Conservation (phyloP, 768 basidiomycete species). For the Fistulinella prunicolor region DNA sequence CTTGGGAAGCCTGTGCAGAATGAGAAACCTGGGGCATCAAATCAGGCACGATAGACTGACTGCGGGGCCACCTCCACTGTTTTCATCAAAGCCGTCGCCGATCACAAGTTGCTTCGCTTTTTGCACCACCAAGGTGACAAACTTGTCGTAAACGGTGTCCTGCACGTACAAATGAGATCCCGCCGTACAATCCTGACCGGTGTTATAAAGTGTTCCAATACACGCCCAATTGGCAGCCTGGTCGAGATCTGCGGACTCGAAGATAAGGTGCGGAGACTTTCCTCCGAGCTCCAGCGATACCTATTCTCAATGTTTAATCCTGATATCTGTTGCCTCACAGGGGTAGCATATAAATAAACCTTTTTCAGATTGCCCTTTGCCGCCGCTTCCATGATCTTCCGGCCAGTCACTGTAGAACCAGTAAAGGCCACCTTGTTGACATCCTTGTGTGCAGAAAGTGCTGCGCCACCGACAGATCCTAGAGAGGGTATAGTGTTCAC, state of each 20-base stretch:
- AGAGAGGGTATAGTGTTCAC: conserved; percentile 85
- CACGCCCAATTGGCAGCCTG: conserved; percentile 83
- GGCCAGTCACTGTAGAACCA: conserved; percentile 85
- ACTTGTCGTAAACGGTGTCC: conserved; percentile 82
- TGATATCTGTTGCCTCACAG: conserved; percentile 21
- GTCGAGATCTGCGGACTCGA: conserved; percentile 88
- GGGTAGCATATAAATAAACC: conserved; percentile 39
- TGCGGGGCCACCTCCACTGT: conserved; percentile 77
- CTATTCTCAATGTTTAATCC: conserved; percentile 33
- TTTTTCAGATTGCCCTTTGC: conserved; percentile 95
- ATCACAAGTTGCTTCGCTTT: conserved; percentile 70
- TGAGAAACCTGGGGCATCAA: conserved; percentile 6
- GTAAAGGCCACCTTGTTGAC: conserved; percentile 97
- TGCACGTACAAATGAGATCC: conserved; percentile 91
- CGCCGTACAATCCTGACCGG: conserved; percentile 92
- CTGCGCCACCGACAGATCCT: conserved; percentile 80
- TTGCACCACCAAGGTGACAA: conserved; percentile 59
- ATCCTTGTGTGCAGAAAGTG: conserved; percentile 75
- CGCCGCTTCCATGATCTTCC: conserved; percentile 88
- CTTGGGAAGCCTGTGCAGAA: conserved; percentile 65
- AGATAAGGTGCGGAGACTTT: conserved; percentile 86
- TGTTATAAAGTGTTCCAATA: conserved; percentile 83
- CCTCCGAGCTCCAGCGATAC: conserved; percentile 93
- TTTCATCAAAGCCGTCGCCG: conserved; percentile 78
- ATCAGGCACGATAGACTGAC: conserved; percentile 42